Base-by-base conservation (phyloP, 208 protist genomes). In the Angomonas ambiguus region DNA sequence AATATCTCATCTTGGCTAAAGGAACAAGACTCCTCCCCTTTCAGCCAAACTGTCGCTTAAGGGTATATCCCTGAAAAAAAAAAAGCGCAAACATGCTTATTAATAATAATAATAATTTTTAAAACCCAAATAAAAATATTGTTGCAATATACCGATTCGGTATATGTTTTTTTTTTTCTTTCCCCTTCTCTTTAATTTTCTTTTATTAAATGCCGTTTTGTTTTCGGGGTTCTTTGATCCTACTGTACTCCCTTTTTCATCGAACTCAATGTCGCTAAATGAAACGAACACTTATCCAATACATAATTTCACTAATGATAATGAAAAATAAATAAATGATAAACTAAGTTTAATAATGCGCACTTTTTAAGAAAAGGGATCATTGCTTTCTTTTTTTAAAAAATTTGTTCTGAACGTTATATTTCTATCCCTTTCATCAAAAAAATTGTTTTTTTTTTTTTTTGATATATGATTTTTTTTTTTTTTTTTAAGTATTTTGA, bases 391-490 rank as follows among this genome's bases (percentile, higher is more conserved):
- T 30, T 28, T 48, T 61, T 41, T 69, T 69, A 24, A 35, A 32
- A 62, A 2, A 38, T 51, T 62, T 16, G 13, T 71, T 69, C 32
- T 10, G 31, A 27, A 65, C n/a, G n/a, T 1, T 61, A 2, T 35
- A 45, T 62, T 2, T 35, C 27, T 57, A 38, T n/a, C n/a, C n/a
- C n/a, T n/a, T n/a, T n/a, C n/a, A n/a, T n/a, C n/a, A n/a, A n/a
- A n/a, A n/a, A n/a, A n/a, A n/a, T n/a, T n/a, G n/a, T n/a, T n/a
- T n/a, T 32, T 25, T 62, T 62, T 13, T 11, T 62, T 10, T 13
- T 20, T 62, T 35, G 31, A 11, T 13, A 20, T 51, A 20, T 59
- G 51, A 60, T 28, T 68, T 59, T 61, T 11, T 68, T 68, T 68
- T 8, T 34, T 0, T 48, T 11, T 48, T 48, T 11, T 48, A 48